These are phyloP conservation scores for Penicillium sp. DNA, from an alignment of 2,329 filamentous ascomycete genomes.

Conservation along the genomic window DNA sequence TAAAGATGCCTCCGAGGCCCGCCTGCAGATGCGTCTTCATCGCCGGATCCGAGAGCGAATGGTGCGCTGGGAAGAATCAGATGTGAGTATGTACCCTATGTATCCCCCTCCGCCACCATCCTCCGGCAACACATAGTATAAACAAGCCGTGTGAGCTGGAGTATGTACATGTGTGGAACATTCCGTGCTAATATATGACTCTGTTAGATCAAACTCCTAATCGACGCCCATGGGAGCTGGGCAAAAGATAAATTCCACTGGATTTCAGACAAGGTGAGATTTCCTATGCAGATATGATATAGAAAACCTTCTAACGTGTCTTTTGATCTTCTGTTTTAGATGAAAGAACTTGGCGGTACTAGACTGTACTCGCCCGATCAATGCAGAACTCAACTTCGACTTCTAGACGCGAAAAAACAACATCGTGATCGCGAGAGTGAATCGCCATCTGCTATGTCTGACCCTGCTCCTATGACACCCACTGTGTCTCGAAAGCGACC, in stretches of 20 bases:
- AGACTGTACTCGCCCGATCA: constrained; percentile 36
- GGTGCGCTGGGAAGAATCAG: constrained; percentile 41
- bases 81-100: constrained; percentile 43
- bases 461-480: constrained; percentile 11
- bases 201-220: constrained; percentile 35
- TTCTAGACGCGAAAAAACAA: constrained; percentile 25
- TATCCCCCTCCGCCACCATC: not conserved
- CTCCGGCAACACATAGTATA: not conserved
- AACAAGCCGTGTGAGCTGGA: not conserved
- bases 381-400: constrained; percentile 36
- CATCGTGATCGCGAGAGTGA: constrained; percentile 12
- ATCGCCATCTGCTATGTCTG: constrained; percentile 24
- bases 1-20: constrained; percentile 39
- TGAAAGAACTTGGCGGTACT: constrained; percentile 36
- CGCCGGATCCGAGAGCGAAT: constrained; percentile 38
- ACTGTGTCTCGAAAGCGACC: constrained; percentile 3
- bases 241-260: constrained; percentile 39
- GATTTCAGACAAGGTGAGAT: constrained; percentile 40
- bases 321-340: constrained; percentile 15
- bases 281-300: not conserved
- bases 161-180: not conserved
- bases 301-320: not conserved
- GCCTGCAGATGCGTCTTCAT: constrained; percentile 44
- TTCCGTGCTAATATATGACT: not conserved
- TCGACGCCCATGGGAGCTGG: constrained; percentile 38